Evolutionary conservation across 805 yeast species (phyloP), one percentile per base, ranked within the genome.

Genomic region (Yamadazyma akitaensis): DNA sequence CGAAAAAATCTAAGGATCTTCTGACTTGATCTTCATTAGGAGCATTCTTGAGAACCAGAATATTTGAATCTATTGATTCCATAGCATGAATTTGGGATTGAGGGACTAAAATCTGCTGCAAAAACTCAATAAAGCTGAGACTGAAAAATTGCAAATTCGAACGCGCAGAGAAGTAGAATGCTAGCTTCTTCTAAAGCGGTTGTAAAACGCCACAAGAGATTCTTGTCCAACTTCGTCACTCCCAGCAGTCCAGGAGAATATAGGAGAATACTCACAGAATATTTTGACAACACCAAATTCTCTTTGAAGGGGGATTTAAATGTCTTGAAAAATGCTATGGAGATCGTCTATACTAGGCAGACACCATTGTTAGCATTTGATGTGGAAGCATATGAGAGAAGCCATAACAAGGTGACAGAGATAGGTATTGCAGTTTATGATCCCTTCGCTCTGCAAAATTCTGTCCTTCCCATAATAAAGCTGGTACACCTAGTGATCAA

Each of bases 361-460:
- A 44, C 65, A 3, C 68, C 75, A 1, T 62, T 76, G 24, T 63
- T 81, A 19, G 65, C 77, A 7, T 63, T 82, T 35, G 87, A 82
- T 57, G 66, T 79, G 3, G 88, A 82, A 58, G 84, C 85, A 0
- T 79, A 60, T 61, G 87, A 81, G 53, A 55, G 59, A 33, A 61
- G 71, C 53, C 64, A 60, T 9, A 60, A 64, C 24, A 56, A 64
- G 17, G 67, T 82, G 12, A 82, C 85, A 0, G 87, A 82, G 53
- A 70, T 82, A 40, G 87, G 87, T 1, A 64, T 82, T 5, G 67
- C 82, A 1, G 68, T 82, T 2, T 79, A 72, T 53, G 83, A 81
- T 50, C 85, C 86, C 5, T 53, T 73, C 16, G 64, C 59, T 24
- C 80, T 75, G 56, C 55, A 53, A 13, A 35, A 53, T 6, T 59